phyloP scores from a whole-genome alignment of 495 filamentous ascomycete species.

The Neurospora sp. region DNA sequence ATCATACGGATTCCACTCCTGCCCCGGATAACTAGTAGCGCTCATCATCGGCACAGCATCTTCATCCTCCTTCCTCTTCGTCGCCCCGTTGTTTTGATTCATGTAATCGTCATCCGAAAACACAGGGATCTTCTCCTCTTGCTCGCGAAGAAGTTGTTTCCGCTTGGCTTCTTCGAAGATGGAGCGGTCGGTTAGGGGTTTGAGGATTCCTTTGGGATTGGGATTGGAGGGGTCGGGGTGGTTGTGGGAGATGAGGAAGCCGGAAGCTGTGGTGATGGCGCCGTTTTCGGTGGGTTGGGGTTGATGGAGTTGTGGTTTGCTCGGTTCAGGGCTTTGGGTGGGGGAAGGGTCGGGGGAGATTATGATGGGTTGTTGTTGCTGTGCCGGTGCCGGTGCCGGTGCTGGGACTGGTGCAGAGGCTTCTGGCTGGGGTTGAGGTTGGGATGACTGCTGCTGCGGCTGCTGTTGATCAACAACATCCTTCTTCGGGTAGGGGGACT shows the following conservation, averaged over 20 bases:
- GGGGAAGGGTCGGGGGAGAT: neutral
- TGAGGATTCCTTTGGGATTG: slow-evolving; percentile 14
- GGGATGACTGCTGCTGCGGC: neutral
- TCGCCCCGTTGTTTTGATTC: neutral
- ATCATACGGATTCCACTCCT: slow-evolving; percentile 66
- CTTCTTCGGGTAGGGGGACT: neutral
- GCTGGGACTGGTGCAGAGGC: neutral
- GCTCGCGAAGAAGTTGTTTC: slow-evolving; percentile 15
- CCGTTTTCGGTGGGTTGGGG: slow-evolving; percentile 2
- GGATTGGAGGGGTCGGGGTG: neutral
- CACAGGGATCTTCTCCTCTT: slow-evolving; percentile 45
- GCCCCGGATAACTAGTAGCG: slow-evolving; percentile 69
- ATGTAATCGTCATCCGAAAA: slow-evolving; percentile 11
- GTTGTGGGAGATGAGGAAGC: neutral
- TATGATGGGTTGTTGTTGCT: neutral
- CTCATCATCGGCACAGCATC: slow-evolving; percentile 57
- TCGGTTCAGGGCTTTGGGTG: neutral
- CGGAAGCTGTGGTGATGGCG: neutral
- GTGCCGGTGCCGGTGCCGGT: neutral
- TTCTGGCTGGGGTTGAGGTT: slow-evolving; percentile 1
- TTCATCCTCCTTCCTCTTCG: slow-evolving; percentile 27
- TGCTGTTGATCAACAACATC: neutral
- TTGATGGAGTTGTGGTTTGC: neutral
- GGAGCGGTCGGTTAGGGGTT: neutral
- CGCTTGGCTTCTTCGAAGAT: slow-evolving; percentile 26